Evolutionary conservation across 2,329 filamentous ascomycete genomes (phyloP), one percentile per base, ranked within the genome.

Genomic region (Aureobasidium sp.): DNA sequence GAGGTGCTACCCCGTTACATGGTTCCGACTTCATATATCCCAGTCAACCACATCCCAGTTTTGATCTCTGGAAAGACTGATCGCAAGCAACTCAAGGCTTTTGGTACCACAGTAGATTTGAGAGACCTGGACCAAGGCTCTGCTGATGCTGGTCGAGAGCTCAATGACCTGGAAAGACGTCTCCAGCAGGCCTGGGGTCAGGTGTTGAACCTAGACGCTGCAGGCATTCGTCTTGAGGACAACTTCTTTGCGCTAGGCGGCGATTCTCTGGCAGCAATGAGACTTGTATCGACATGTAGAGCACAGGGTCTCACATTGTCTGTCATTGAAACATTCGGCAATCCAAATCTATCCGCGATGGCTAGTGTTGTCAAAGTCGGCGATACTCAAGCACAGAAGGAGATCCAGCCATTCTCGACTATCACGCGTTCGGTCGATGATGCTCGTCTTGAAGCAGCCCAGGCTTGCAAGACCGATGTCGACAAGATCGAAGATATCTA

Each of bases 241-340:
- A 75, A 70, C 57, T 79, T 79, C 67, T 76, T 79, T 51, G 69
- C 71, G 17, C 66, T 79, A 1, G 77, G 77, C 15, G 77, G 77
- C 19, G 76, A 79, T 57, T 78, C 76, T 0, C 71, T 79, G 5
- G 65, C 70, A 3, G 77, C 77, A 0, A 79, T 79, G 74, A 70
- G 70, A 40, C 69, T 79, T 1, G 74, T 75, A 0, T 73, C 74
- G 5, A 70, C 69, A 15, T 71, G 71, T 23, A 71, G 74, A 8
- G 57, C 66, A 1, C 65, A 71, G 38, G 73, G 73, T 3, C 62
- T 74, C 8, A 66, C 66, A 15, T 63, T 79, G 1, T 73, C 71
- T 0, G 78, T 80, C 2, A 70, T 73, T 4, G 72, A 76, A 46
- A 72, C 78, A 23, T 79, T 80, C 65, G 57, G 63, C 2, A 69